Percentiles rank a stretch among this genome's conserved stretches.
phyloP scores from a whole-genome alignment of 169 alveolate species.

The Plasmodium vivax region DNA sequence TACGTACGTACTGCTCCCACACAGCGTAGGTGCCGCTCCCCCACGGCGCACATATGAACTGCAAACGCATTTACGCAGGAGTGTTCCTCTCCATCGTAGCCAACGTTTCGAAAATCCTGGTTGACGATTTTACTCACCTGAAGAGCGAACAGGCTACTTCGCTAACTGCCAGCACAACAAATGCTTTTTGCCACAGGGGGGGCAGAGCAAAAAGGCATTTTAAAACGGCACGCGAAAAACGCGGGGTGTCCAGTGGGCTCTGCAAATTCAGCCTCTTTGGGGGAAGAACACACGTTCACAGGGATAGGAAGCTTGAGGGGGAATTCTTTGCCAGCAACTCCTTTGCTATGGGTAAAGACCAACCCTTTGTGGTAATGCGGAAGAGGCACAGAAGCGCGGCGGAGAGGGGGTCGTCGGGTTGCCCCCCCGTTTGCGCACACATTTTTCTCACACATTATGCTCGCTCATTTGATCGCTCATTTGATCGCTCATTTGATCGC shows the following conservation, averaged over 20 bases:
- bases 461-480: not conserved
- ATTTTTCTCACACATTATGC: not conserved
- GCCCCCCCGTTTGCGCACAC: not conserved
- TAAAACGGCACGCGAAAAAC: constrained; percentile 1
- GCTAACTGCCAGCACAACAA: constrained; percentile 1
- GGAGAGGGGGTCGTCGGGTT: not conserved
- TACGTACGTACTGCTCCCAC: not conserved
- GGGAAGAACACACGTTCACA: constrained; percentile 4
- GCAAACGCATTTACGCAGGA: not conserved
- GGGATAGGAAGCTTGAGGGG: not conserved
- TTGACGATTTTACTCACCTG: not conserved
- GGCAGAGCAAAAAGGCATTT: not conserved
- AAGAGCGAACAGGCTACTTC: not conserved
- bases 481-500: not conserved
- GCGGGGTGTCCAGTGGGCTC: constrained; percentile 4
- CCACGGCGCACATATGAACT: constrained; percentile 6
- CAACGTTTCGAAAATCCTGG: not conserved
- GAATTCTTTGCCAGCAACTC: constrained; percentile 35
- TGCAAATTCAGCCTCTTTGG: not conserved
- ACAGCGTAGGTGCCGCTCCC: not conserved
- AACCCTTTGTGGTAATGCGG: constrained; percentile 64
- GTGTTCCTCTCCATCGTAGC: constrained; percentile 15
- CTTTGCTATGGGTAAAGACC: constrained; percentile 40
- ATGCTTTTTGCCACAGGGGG: constrained; percentile 29
- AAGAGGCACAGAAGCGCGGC: not conserved